Evolutionary conservation across 805 yeast genomes (phyloP).

Genomic region (Yarrowia sp.): DNA sequence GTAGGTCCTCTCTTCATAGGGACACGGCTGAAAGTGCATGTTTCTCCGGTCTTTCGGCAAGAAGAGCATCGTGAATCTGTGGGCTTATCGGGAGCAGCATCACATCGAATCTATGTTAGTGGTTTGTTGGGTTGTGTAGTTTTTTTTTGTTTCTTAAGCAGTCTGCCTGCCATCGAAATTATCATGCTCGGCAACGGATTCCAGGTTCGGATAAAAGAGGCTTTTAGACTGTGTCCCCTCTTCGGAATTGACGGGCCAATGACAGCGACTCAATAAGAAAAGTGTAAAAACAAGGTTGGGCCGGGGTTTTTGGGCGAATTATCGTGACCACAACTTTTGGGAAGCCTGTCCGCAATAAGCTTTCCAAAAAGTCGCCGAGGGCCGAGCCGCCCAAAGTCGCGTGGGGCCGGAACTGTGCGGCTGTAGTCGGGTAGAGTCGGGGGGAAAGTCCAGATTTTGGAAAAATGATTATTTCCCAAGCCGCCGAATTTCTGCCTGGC

Average conservation of each 20-base stretch:
- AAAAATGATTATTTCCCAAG: background rate
- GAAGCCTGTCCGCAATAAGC: background rate
- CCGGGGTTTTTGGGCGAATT: slow-evolving; percentile 11
- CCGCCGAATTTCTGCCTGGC: background rate
- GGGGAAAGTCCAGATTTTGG: background rate
- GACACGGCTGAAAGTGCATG: slow-evolving; percentile 53
- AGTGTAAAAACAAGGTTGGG: background rate
- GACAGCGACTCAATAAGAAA: background rate
- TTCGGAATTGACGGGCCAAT: slow-evolving; percentile 16
- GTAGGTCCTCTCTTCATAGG: slow-evolving; percentile 64
- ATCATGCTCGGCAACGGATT: slow-evolving; percentile 21
- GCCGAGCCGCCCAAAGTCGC: slow-evolving; percentile 21
- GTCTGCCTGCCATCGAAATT: background rate
- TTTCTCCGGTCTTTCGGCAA: slow-evolving; percentile 50
- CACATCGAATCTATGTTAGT: slow-evolving; percentile 42
- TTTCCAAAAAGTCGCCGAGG: slow-evolving; percentile 10
- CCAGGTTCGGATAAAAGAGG: slow-evolving; percentile 22
- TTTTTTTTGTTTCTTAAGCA: background rate
- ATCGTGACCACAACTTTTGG: slow-evolving; percentile 13
- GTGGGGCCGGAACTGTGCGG: slow-evolving; percentile 24
- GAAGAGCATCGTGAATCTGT: slow-evolving; percentile 44
- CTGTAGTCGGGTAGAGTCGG: slow-evolving; percentile 17
- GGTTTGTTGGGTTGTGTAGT: background rate
- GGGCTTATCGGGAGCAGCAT: slow-evolving; percentile 35
- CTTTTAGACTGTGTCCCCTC: slow-evolving; percentile 10